These are phyloP conservation scores for Pseudozyma pruni DNA, from an alignment of 1,284 basidiomycete species.

Conservation along the genomic window DNA sequence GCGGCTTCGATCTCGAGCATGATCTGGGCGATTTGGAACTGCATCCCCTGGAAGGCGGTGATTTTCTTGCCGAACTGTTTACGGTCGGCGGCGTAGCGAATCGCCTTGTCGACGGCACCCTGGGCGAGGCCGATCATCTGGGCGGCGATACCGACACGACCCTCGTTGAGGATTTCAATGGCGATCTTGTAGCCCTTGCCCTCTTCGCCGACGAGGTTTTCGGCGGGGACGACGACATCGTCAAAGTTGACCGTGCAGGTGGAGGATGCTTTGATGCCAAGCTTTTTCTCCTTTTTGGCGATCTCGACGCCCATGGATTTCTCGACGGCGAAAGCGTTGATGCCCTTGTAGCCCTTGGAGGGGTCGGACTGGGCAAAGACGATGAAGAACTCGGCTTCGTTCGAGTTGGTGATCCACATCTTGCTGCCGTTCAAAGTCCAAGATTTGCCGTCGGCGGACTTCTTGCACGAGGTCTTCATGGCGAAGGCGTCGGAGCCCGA, in stretches of 20 bases:
- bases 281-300: conserved; percentile 98
- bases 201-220: conserved; percentile 91
- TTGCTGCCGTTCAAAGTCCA: conserved; percentile 94
- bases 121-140: conserved; percentile 87
- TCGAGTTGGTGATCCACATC: conserved; percentile 99
- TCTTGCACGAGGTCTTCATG: conserved; percentile 89
- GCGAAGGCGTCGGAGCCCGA: conserved; percentile 98
- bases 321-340: conserved; percentile 95
- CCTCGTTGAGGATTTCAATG: conserved; percentile 97
- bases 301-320: conserved; percentile 97
- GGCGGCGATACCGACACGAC: conserved; percentile 95
- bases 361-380: conserved; percentile 96
- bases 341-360: conserved; percentile 97
- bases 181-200: conserved; percentile 95
- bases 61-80: conserved; percentile 93
- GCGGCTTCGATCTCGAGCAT: conserved; percentile 90
- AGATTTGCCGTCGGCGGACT: conserved; percentile 75
- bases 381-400: conserved; percentile 87
- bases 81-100: conserved; percentile 92
- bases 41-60: conserved; percentile 88
- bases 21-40: conserved; percentile 87
- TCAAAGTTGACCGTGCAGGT: conserved; percentile 97
- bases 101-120: conserved; percentile 91
- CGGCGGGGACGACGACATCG: conserved; percentile 88
- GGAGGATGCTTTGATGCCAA: conserved; percentile 95